Base-by-base conservation (phyloP, 169 alveolate genomes). In the Perkinsus olseni region DNA sequence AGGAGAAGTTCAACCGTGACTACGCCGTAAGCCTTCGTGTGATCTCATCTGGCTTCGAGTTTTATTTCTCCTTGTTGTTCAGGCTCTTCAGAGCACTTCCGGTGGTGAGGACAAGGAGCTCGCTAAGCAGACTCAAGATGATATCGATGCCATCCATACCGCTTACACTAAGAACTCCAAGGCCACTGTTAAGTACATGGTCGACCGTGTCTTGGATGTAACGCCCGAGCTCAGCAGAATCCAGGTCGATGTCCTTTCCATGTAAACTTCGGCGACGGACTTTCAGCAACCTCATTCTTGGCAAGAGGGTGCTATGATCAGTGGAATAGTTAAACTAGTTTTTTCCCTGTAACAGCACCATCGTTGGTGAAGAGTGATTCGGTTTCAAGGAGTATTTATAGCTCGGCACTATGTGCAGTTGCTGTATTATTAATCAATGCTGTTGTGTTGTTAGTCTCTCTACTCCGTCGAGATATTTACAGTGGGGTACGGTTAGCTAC, bases 1-100 rank as follows among this genome's bases (percentile, higher is more conserved):
- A 62, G 82, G 82, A 62, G 37, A 62, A 62, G 82, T 62, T 62
- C 82, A 62, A 62, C 82, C 82, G 82, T 62, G 82, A 62, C 82
- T 62, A 62, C 17, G 82, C 82, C 31, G 82, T 62, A 62, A 62
- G 82, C 82, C 17, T 62, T 13, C 31, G 1, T 21, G 17, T 62
- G 34, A 24, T 62, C 82, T 62, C 82, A 62, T 13, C 31, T 45
- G 24, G 6, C 82, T 62, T 62, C 17, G 31, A 0, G 28, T 24
- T 62, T 24, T 24, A 21, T 6, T 24, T 62, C 37, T 8, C n/a
- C 28, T 62, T 24, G 28, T 62, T 62, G 62, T 62, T 62, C 82
- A 62, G 82, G 82, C 82, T 62, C 82, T 62, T 28, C 82, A 62
- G 82, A 62, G 82, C 82, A 62, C 82, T 62, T 62, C 82, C 31